Evolutionary conservation across 2,329 filamentous ascomycete species (phyloP).

Genomic region (Orbilia blumenaviensis): DNA sequence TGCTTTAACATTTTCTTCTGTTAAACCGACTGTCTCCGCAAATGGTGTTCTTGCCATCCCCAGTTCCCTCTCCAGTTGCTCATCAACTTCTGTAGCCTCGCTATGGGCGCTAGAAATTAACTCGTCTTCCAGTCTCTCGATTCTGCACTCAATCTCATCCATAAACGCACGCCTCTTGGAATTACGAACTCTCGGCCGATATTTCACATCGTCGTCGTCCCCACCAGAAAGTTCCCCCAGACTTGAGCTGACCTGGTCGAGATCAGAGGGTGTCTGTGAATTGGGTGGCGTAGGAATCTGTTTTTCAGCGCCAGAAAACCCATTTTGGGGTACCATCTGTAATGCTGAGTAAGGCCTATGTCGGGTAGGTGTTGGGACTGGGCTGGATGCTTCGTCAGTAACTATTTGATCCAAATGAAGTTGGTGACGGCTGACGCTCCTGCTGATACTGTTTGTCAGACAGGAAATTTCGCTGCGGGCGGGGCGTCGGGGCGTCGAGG

Average conservation of each 20-base stretch:
- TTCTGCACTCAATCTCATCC: neutral
- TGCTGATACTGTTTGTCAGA: constrained; percentile 16
- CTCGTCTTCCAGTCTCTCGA: constrained; percentile 32
- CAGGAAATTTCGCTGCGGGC: constrained; percentile 2
- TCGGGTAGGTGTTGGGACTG: constrained; percentile 2
- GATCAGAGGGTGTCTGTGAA: constrained; percentile 38
- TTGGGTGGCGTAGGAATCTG: constrained; percentile 37
- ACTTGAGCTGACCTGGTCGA: neutral
- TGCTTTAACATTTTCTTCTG: neutral
- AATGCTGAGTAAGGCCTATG: neutral
- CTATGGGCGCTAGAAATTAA: neutral
- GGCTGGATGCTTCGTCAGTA: constrained; percentile 18
- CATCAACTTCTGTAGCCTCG: constrained; percentile 33
- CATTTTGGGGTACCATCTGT: neutral
- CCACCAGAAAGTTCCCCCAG: neutral
- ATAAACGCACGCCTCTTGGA: constrained; percentile 11
- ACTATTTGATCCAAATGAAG: neutral
- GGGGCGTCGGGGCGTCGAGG: constrained; percentile 10
- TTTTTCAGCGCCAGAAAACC: neutral
- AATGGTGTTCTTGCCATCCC: constrained; percentile 4
- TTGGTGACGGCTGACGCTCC: neutral
- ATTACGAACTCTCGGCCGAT: constrained; percentile 14
- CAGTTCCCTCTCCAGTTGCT: constrained; percentile 41
- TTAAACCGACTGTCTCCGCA: neutral
- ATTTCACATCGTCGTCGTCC: constrained; percentile 17